Percentiles rank a stretch among this genome's conserved stretches.
Conservation (phyloP, 495 filamentous ascomycete genomes). For the Annulohypoxylon maeteangense region DNA sequence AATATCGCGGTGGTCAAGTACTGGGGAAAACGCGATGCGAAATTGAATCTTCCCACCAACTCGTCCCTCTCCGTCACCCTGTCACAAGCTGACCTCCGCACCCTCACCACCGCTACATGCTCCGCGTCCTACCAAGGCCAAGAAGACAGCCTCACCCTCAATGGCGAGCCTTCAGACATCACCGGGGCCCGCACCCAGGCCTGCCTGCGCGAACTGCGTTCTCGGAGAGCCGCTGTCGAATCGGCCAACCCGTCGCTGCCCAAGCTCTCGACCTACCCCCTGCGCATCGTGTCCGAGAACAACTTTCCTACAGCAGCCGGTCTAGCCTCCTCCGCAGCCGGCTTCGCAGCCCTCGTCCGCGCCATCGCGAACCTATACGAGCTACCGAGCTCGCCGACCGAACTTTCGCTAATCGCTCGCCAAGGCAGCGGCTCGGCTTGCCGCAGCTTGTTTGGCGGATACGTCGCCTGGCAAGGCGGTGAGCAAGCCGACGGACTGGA, state of each 20-base stretch:
- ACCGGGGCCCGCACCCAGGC: slow-evolving; percentile 87
- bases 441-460: slow-evolving; percentile 89
- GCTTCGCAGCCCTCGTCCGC: slow-evolving; percentile 93
- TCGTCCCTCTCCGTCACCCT: slow-evolving; percentile 96
- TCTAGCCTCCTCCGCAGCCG: slow-evolving; percentile 89
- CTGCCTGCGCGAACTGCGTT: slow-evolving; percentile 85
- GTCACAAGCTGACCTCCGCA: slow-evolving; percentile 91
- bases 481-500: slow-evolving; percentile 78
- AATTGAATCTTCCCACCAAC: slow-evolving; percentile 96
- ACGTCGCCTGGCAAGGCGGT: slow-evolving; percentile 92
- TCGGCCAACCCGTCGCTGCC: slow-evolving; percentile 74
- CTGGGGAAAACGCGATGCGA: slow-evolving; percentile 95
- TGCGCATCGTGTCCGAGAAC: slow-evolving; percentile 90
- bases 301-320: slow-evolving; percentile 99
- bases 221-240: slow-evolving; percentile 80
- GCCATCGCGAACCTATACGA: slow-evolving; percentile 92
- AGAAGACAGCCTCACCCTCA: slow-evolving; percentile 82
- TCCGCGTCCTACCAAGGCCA: slow-evolving; percentile 73
- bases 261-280: slow-evolving; percentile 75
- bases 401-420: slow-evolving; percentile 88
- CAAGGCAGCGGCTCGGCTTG: slow-evolving; percentile 96
- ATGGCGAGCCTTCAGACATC: slow-evolving; percentile 83
- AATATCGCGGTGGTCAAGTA: slow-evolving; percentile 99
- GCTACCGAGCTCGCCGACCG: slow-evolving; percentile 77
- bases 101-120: slow-evolving; percentile 95